Base-by-base conservation (phyloP, 2,329 filamentous ascomycete species). In the Neofusicoccum ribis region DNA sequence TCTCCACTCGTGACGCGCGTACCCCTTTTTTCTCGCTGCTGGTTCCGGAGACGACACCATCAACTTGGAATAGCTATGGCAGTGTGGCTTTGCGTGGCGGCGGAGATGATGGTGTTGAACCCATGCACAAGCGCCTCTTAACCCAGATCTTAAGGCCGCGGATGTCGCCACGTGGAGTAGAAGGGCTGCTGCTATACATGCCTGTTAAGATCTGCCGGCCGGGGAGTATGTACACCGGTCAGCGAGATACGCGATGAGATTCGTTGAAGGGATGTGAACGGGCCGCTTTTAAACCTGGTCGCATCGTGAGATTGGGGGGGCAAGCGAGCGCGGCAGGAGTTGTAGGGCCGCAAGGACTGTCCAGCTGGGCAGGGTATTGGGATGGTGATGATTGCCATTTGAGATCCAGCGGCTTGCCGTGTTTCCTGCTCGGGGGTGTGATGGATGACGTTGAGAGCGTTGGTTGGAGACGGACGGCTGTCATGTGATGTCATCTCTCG, bases 401-500 rank as follows among this genome's bases (percentile, higher is more conserved):
- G 14, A 11, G n/a, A 7, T 17, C 9, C 11, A 11, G 34, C 9
- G 23, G 20, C 23, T 17, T 34, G 56, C 56, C 56, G 56, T 43
- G 43, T 60, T 47, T 60, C 56, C 43, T 60, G 56, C 41, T 47
- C 47, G 27, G 41, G 20, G 8, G 31, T 47, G 43, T 8, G 43
- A 47, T 34, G 31, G 5, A 58, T 58, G 54, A 58, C 54, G 54
- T 58, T 58, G 39, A 20, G 39, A 23, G n/a, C 54, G 23, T 5
- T 60, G 56, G 56, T 60, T 60, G 56, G 56, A 60, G 56, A 31
- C n/a, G 3, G 37, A 9, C 12, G 56, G 43, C 27, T n/a, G 27
- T 47, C 41, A 60, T 60, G 56, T 60, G 56, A 60, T 60, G 56
- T 60, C 56, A 60, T 60, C 15, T 15, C n/a, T 20, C 56, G 56